phyloP scores from a whole-genome alignment of 1,139 yeast species.

The Magnusiomyces fungicola region DNA sequence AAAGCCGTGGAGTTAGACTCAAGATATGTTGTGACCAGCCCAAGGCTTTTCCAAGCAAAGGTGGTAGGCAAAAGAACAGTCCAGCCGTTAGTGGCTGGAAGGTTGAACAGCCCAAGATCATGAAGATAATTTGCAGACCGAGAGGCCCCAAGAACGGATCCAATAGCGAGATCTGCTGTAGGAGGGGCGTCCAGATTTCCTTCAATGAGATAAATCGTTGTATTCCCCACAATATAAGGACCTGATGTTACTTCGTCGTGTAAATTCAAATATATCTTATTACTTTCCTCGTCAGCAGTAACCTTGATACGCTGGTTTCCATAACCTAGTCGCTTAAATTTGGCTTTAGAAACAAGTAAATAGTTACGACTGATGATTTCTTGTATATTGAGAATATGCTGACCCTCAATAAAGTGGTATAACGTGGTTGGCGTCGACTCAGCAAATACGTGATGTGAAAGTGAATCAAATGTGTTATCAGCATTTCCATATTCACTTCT shows the following conservation, averaged over 20 bases:
- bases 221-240: conserved; percentile 46
- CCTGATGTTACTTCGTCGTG: conserved; percentile 39
- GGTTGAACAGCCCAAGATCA: conserved; percentile 40
- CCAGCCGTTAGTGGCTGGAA: conserved; percentile 50
- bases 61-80: conserved; percentile 77
- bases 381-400: conserved; percentile 34
- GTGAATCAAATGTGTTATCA: conserved; percentile 26
- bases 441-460: conserved; percentile 25
- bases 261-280: conserved; percentile 41
- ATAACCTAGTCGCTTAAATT: conserved; percentile 32
- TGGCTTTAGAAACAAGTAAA: conserved; percentile 9
- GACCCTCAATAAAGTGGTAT: conserved; percentile 63
- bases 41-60: conserved; percentile 62
- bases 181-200: conserved; percentile 53
- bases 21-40: conserved; percentile 55
- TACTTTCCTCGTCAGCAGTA: conserved; percentile 23
- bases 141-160: conserved; percentile 49
- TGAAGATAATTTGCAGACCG: conserved; percentile 45
- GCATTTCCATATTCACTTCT: conserved; percentile 14
- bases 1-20: conserved; percentile 46
- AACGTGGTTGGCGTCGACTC: conserved; percentile 35
- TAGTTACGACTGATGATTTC: conserved; percentile 32
- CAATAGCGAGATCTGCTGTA: conserved; percentile 45
- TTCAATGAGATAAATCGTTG: conserved; percentile 56
- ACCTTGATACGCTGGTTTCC: conserved; percentile 43